Conservation (phyloP, 179 eudicot species). For the Beta macrorhiza region DNA sequence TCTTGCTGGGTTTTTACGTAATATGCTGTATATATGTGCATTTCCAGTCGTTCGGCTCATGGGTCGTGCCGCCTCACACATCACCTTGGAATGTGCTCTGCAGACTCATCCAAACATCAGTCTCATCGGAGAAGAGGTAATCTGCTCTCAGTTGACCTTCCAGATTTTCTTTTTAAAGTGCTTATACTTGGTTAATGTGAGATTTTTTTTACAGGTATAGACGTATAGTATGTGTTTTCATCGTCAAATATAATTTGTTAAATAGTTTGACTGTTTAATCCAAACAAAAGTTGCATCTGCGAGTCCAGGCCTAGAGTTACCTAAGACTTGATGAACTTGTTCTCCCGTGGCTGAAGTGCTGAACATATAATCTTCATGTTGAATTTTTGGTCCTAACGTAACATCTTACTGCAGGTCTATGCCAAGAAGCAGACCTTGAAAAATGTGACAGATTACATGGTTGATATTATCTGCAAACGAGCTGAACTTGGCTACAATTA, state of each 20-base stretch:
- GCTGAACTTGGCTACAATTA: constrained; percentile 81
- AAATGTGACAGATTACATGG: constrained; percentile 85
- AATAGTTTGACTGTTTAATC: neutral
- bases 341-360: neutral
- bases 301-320: neutral
- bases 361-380: neutral
- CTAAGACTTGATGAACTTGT: neutral
- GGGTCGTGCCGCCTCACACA: constrained; percentile 99
- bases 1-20: neutral
- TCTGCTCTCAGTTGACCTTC: constrained; percentile 3
- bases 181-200: neutral
- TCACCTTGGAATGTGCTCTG: constrained; percentile 94
- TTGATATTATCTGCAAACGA: constrained; percentile 82
- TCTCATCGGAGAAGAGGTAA: constrained; percentile 98
- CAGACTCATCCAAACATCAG: constrained; percentile 96
- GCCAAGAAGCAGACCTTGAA: constrained; percentile 82
- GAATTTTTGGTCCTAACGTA: neutral
- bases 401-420: constrained; percentile 61
- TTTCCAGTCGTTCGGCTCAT: constrained; percentile 87
- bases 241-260: neutral
- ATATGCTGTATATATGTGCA: constrained; percentile 12
- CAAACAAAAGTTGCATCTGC: neutral
- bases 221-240: neutral
- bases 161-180: neutral
- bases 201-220: neutral